Evolutionary conservation across 2,329 filamentous ascomycete genomes (phyloP).

Genomic region (Aureobasidium pullulans): DNA sequence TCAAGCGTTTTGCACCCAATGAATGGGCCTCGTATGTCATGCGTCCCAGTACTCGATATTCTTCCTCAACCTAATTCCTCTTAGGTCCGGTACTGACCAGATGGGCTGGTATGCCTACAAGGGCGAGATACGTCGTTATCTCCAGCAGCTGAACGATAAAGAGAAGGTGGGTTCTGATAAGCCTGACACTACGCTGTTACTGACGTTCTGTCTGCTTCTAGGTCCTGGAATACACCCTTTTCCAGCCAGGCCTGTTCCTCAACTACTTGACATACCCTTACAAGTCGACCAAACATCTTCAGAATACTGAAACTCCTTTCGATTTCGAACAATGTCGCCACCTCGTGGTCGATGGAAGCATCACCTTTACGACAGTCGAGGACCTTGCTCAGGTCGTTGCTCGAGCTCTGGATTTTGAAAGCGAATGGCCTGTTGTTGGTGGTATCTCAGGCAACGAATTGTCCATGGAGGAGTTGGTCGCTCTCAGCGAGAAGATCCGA

Average conservation of each 20-base stretch:
- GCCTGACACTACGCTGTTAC: not conserved
- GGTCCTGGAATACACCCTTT: not conserved
- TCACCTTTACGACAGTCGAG: not conserved
- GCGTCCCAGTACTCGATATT: too few species aligned
- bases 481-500: not conserved
- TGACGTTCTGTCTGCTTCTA: not conserved
- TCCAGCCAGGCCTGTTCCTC: not conserved
- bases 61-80: not conserved
- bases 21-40: not conserved
- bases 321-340: not conserved
- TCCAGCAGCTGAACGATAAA: not conserved
- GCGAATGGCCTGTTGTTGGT: not conserved
- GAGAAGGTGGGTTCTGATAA: not conserved
- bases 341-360: not conserved
- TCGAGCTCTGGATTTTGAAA: not conserved
- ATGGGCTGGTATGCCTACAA: not conserved
- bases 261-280: not conserved
- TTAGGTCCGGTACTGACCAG: not conserved
- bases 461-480: not conserved
- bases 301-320: not conserved
- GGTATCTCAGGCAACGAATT: not conserved
- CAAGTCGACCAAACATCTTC: not conserved
- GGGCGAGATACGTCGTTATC: not conserved
- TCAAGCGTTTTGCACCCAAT: not conserved
- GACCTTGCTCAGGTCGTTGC: not conserved